Base-by-base conservation (phyloP, 805 yeast genomes). In the Suhomyces faveliae region DNA sequence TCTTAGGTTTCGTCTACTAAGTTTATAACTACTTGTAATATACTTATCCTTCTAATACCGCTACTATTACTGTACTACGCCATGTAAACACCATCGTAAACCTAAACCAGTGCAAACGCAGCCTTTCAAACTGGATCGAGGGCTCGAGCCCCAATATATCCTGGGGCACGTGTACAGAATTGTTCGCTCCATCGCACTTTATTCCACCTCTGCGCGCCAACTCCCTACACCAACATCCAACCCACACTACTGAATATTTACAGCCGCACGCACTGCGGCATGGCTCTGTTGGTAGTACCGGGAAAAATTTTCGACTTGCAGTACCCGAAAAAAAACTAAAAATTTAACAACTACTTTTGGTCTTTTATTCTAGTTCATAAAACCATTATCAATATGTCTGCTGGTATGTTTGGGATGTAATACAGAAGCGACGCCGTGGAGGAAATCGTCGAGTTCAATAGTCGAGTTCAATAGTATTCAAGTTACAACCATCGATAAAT, bases 1-100 rank as follows among this genome's bases (percentile, higher is more conserved):
- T 91, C 78, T 87, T 91, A 73, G 98, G 97, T 74, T 91, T 89
- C 83, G 97, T 91, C 61, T 91, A 91, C 87, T 91, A 87, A 70
- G 61, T 29, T 35, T 42, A 42, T 42, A 42, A 23, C 30, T 35
- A 42, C 39, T n/a, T 42, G 44, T 42, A 42, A 42, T 42, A 42
- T 42, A 42, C 29, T 23, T 17, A 33, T 33, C 37, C 37, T 33
- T 15, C 21, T 33, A 33, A 20, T 15, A 27, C 3, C n/a, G 7
- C 37, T 33, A n/a, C 21, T 33, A 33, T 20, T 15, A 27, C 3
- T 27, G 7, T 27, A 27, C 9, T 27, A 27, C 15, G 15, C 15
- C 30, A 27, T 27, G 30, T 27, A 27, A n/a, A 15, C 30, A n/a
- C 30, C 30, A n/a, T 27, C 30, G 30, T 27, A n/a, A 27, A n/a